A percentile compares a stretch with the other conserved stretches of the same genome.
phyloP scores from a whole-genome alignment of 148 eudicot genomes.

The Rhododendron molle region DNA sequence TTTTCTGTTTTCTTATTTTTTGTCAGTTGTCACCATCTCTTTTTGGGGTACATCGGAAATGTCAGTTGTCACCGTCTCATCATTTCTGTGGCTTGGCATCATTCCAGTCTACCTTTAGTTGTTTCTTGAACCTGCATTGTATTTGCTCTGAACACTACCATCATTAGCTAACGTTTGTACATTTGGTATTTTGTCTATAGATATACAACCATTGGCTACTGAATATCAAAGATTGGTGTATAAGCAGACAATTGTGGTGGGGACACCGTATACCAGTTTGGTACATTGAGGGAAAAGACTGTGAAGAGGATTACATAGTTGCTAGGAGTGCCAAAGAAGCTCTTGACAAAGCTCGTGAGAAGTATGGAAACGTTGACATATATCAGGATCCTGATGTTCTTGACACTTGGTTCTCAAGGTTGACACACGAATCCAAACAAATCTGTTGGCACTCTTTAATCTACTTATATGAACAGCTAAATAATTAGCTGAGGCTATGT shows the following conservation, averaged over 20 bases:
- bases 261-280: conserved; percentile 99
- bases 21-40: not conserved
- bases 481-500: not conserved
- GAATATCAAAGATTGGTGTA: conserved; percentile 98
- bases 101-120: not conserved
- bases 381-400: conserved; percentile 99
- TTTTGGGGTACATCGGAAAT: not conserved
- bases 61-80: not conserved
- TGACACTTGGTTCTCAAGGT: conserved; percentile 99
- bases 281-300: conserved; percentile 86
- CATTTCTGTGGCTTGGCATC: not conserved
- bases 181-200: conserved; percentile 30
- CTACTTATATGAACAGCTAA: not conserved
- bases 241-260: conserved; percentile 99
- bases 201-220: conserved; percentile 96
- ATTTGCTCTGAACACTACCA: conserved; percentile 2
- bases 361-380: conserved; percentile 75
- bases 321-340: conserved; percentile 84
- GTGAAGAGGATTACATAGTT: conserved; percentile 90
- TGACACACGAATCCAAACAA: conserved; percentile 12
- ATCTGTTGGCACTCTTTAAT: not conserved
- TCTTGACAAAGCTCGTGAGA: conserved; percentile 63
- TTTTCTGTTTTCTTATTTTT: not conserved
- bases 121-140: conserved; percentile 1
- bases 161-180: conserved; percentile 20